These are phyloP conservation scores for Paracoccidioides brasiliensis DNA, from an alignment of 2,329 filamentous ascomycete genomes.

Conservation along the genomic window DNA sequence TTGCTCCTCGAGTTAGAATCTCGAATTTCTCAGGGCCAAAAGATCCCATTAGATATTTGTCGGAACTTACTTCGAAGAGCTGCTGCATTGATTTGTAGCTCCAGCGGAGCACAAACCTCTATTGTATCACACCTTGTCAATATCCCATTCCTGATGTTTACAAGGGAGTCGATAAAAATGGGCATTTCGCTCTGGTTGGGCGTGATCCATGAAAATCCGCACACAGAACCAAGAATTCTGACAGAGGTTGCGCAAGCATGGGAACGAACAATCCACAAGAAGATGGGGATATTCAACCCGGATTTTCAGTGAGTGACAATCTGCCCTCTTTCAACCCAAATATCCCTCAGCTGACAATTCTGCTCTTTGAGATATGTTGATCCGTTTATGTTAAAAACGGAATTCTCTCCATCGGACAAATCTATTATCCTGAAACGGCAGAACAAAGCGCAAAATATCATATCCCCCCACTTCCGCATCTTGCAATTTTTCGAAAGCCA, in stretches of 20 bases:
- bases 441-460: constrained; percentile 64
- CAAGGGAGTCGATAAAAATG: constrained; percentile 87
- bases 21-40: constrained; percentile 50
- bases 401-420: constrained; percentile 85
- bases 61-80: constrained; percentile 72
- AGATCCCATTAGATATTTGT: constrained; percentile 59
- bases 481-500: constrained; percentile 87
- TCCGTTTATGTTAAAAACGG: constrained; percentile 80
- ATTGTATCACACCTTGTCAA: constrained; percentile 79
- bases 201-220: constrained; percentile 89
- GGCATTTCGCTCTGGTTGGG: constrained; percentile 94
- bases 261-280: constrained; percentile 68
- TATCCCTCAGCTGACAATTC: constrained; percentile 9
- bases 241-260: constrained; percentile 81
- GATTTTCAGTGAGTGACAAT: constrained; percentile 41
- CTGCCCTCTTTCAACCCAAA: no score
- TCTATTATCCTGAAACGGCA: constrained; percentile 60
- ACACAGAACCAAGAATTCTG: constrained; percentile 72
- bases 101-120: constrained; percentile 58
- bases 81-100: constrained; percentile 72
- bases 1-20: constrained; percentile 7
- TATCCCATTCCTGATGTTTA: constrained; percentile 87
- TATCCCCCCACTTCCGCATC: constrained; percentile 74
- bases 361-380: constrained; percentile 50
- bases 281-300: constrained; percentile 68